Evolutionary conservation across 176 grass and related monocot species (phyloP), one percentile per base, ranked within the genome.

Genomic region (Oryza coarctata): DNA sequence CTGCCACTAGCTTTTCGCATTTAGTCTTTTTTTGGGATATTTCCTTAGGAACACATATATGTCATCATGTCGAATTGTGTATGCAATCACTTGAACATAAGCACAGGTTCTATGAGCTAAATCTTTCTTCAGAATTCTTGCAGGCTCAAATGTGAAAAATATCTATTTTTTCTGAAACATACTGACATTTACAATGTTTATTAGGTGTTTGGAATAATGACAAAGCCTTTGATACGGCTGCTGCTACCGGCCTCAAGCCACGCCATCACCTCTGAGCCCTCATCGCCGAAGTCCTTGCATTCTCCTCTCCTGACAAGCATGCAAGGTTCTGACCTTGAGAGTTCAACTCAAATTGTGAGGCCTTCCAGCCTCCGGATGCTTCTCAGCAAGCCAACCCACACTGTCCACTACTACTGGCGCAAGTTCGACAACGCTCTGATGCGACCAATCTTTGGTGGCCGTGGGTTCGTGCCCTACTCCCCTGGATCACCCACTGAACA

Each of bases 331-430:
- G 91, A 92, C 38, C 33, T 85, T 3, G 95, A 98, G 80, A 26
- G 31, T 9, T 47, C 79, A 6, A 9, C 82, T 5, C 78, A 82
- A 25, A 77, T 99, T 18, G 77, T 64, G 18, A 88, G 93, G 36
- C 97, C 97, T 6, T 90, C 87, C 25, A 99, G 97, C 57, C 91
- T 99, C 47, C 87, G 93, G 41, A 87, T 99, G 97, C 97, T 99
- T 57, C 91, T 99, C 15, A 92, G 45, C 75, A 96, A 92, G 68
- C 97, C 97, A 9, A 83, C 79, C 18, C 93, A 88, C 83, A 95
- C 93, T 5, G 93, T 99, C 57, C 97, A 99, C 79, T 84, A 95
- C 82, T 99, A 96, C 57, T 99, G 97, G 97, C 93, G 97, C 87
- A 99, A 96, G 86, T 99, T 99, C 12, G 97, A 99, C 2, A 26